These are phyloP conservation scores for Mycosphaerelloides madeirae DNA, from an alignment of 2,329 filamentous ascomycete species.

Conservation along the genomic window DNA sequence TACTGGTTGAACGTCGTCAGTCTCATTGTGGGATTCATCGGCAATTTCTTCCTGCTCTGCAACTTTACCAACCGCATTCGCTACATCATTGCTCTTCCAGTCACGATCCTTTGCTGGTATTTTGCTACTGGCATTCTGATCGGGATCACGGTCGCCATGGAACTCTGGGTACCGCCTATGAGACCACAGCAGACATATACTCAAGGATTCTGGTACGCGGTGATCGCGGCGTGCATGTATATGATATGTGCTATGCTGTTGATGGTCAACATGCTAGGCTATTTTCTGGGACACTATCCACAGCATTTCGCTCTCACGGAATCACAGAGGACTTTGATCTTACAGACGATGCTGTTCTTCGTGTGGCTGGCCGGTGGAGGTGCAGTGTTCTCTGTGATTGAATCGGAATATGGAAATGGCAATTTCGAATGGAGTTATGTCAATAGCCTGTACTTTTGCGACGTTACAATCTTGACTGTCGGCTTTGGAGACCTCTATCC, in stretches of 20 bases:
- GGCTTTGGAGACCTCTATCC: conserved; percentile 61
- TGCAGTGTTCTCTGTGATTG: conserved; percentile 66
- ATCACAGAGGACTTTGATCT: conserved; percentile 79
- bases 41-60: conserved; percentile 76
- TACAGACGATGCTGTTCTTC: conserved; percentile 84
- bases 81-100: conserved; percentile 75
- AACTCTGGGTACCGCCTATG: conserved; percentile 53
- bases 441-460: conserved; percentile 64
- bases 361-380: conserved; percentile 75
- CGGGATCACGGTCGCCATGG: conserved; percentile 61
- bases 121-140: conserved; percentile 60
- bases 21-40: conserved; percentile 67
- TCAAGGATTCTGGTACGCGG: conserved; percentile 81
- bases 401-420: conserved; percentile 40
- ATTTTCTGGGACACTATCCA: conserved; percentile 67
- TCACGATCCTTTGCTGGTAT: conserved; percentile 78
- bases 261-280: conserved; percentile 73
- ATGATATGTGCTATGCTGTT: conserved; percentile 73
- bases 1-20: conserved; percentile 73
- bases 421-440: conserved; percentile 60
- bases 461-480: conserved; percentile 61
- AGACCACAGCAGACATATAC: conserved; percentile 56
- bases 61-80: conserved; percentile 80
- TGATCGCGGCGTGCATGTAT: conserved; percentile 75
- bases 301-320: conserved; percentile 74